Evolutionary conservation across 495 filamentous ascomycete genomes (phyloP), one percentile per base, ranked within the genome.

Genomic region (Lasiosphaeriaceae sp.): DNA sequence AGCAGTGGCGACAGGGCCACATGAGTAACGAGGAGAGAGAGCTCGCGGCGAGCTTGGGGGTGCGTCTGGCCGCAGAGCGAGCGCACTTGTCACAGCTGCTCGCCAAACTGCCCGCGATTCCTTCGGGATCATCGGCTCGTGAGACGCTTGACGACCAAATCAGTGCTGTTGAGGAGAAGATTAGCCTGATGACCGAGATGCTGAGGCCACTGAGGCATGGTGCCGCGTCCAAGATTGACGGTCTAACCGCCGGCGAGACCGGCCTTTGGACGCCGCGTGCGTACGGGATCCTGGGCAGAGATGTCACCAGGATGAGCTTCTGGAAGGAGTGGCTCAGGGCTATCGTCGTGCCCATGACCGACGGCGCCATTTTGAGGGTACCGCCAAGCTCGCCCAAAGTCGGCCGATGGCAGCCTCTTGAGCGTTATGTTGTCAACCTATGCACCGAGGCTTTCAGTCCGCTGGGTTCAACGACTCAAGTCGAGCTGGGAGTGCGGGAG

Each of bases 301-400:
- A 98, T 67, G 77, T 77, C 24, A 87, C 82, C 52, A 81, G 94
- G 77, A 90, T 92, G 48, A 86, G 83, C 52, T 98, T 98, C 75
- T 97, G 94, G 94, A 98, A 98, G 70, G 94, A 98, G 67, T 98
- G 94, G 94, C 79, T 98, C 41, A 85, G 89, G 70, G 94, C 92
- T 9, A 80, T 98, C 19, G 80, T 92, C 24, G 91, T 96, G 41
- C 94, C 94, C 16, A 97, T 97, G 94, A 91, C 85, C 16, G 89
- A 96, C 68, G 91, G 93, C 39, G 85, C 78, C 11, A 79, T 98
- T 41, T 72, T 93, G 65, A 82, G 91, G 48, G 84, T 98, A 6
- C 89, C 94, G 20, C 79, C 89, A 11, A 95, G 85, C 69, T 97
- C 94, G 3, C 90, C 93, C 16, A 90, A 86, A 50, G 84, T 96